Evolutionary conservation across 768 basidiomycete species (phyloP), one percentile per base, ranked within the genome.

Genomic region (Agaricus subrufescens): DNA sequence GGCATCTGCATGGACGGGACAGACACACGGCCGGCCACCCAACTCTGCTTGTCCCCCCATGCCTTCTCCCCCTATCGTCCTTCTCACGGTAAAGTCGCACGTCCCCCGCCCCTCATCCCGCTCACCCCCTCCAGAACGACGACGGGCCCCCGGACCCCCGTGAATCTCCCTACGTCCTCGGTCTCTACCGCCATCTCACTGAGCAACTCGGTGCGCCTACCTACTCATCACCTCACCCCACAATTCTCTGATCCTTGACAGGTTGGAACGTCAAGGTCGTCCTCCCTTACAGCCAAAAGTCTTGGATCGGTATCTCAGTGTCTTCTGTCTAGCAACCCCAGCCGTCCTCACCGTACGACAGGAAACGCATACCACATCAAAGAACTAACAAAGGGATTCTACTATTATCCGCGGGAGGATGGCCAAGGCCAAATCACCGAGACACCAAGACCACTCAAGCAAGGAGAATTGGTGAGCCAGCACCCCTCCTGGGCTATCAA

Each of bases 181-280:
- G 85, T 5, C 74, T 93, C 45, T 90, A 86, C 63, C 75, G 72
- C 25, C 74, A 83, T 61, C 73, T 94, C 48, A 82, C 77, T 5
- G 66, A 74, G 51, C 68, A 76, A 54, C 76, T 90, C 31, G 85
- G 89, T 90, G 63, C 30, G 31, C 34, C 47, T 55, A n/a, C n/a
- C 0, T 34, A 34, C 34, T 34, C 11, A 34, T 11, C 9, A 31
- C 31, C 34, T 34, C 34, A 34, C 34, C 34, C 11, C 34, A 34
- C 34, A 8, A 31, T 19, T 19, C 19, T 19, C 19, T 19, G 19
- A 19, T 19, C 19, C 19, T 19, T 19, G 19, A 34, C 59, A 87
- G 89, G 86, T 12, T 91, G 87, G 86, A 75, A 88, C 62, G 87
- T 92, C 39, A 87, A 82, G 65, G 91, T 91, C 14, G 87, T 91